These are phyloP conservation scores for Salvia rosmarinus DNA, from an alignment of 257 asterid species.

Conservation along the genomic window DNA sequence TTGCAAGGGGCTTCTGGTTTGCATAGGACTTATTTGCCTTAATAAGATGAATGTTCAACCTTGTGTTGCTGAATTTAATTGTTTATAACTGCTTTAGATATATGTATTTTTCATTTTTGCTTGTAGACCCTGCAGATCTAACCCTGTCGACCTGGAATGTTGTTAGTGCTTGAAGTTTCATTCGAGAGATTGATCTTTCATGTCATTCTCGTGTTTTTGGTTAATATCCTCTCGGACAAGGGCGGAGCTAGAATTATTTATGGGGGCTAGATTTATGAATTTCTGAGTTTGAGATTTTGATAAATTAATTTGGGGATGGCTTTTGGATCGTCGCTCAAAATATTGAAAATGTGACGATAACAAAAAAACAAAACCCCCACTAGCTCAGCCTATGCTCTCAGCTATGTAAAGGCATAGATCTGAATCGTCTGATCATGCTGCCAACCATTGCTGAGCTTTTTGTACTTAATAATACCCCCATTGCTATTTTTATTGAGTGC, in stretches of 20 bases:
- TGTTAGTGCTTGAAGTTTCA: background rate
- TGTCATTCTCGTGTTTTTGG: background rate
- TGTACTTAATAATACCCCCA: background rate
- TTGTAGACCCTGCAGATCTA: background rate
- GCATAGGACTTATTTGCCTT: background rate
- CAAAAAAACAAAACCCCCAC: too few relatives aligned
- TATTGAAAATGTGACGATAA: too few relatives aligned
- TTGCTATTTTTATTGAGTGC: background rate
- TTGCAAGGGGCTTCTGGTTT: background rate
- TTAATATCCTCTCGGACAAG: background rate
- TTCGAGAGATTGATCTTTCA: background rate
- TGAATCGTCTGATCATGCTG: background rate
- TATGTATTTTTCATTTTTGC: background rate
- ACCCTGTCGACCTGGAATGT: background rate
- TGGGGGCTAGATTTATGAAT: too few relatives aligned
- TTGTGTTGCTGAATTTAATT: background rate
- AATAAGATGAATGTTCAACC: background rate
- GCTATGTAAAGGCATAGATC: background rate
- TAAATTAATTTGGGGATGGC: too few relatives aligned
- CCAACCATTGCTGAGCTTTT: background rate
- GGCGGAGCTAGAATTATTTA: too few relatives aligned
- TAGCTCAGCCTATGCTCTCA: too few relatives aligned
- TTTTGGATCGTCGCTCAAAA: too few relatives aligned
- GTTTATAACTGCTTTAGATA: background rate
- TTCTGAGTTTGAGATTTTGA: too few relatives aligned